phyloP scores from a whole-genome alignment of 192 early-diverging fungal species.

The Podila clonocystis region DNA sequence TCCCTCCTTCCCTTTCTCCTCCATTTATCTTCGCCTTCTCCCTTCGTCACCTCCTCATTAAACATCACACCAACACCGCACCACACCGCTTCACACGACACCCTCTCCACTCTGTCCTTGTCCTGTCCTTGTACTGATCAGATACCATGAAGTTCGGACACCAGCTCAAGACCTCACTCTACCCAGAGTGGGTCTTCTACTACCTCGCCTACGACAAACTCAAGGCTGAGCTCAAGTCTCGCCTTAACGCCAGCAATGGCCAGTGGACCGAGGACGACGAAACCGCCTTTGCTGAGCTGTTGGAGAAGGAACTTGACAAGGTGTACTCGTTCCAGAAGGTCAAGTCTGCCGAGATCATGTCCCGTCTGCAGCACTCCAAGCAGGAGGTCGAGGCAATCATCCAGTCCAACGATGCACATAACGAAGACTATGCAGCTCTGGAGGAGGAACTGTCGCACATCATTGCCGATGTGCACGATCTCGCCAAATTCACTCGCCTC shows the following conservation, averaged over 20 bases:
- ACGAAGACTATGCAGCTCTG: constrained; percentile 73
- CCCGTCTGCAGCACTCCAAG: constrained; percentile 72
- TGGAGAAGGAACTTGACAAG: constrained; percentile 95
- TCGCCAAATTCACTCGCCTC: constrained; percentile 84
- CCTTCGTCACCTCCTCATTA: neutral
- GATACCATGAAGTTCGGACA: constrained; percentile 91
- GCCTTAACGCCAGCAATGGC: constrained; percentile 41
- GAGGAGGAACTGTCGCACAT: constrained; percentile 80
- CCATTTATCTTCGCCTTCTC: neutral
- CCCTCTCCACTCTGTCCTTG: neutral
- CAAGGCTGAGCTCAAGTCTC: constrained; percentile 84
- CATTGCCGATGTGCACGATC: constrained; percentile 84
- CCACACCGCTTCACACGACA: neutral
- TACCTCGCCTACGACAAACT: constrained; percentile 86
- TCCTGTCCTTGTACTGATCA: neutral
- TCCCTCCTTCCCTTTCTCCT: neutral
- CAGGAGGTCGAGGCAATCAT: constrained; percentile 72
- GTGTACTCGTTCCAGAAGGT: constrained; percentile 81
- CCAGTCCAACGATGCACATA: constrained; percentile 52
- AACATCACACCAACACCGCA: neutral
- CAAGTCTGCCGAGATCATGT: constrained; percentile 80
- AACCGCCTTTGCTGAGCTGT: constrained; percentile 81
- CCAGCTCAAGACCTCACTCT: constrained; percentile 80
- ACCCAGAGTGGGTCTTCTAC: constrained; percentile 89
- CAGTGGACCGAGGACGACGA: constrained; percentile 88